Conservation (phyloP, 2,329 filamentous ascomycete species). For the Paraphoma sp. region DNA sequence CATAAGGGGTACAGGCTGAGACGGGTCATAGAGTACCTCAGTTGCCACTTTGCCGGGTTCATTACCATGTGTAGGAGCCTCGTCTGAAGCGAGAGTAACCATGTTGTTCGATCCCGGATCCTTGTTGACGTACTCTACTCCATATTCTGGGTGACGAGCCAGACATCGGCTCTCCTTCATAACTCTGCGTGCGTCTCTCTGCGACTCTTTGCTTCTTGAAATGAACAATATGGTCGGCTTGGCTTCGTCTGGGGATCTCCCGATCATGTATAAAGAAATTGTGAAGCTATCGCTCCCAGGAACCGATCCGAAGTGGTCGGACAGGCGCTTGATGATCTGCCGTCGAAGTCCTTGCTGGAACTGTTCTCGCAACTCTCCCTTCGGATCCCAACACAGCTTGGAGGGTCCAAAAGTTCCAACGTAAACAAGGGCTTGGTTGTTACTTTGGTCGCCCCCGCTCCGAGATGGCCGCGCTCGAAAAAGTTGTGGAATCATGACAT, state of each 20-base stretch:
- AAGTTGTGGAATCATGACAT: not conserved
- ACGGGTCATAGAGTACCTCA: not conserved
- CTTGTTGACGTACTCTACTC: slow-evolving; percentile 1
- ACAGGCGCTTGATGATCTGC: not conserved
- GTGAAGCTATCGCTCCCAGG: not conserved
- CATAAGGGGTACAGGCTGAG: not conserved
- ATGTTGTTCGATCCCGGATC: slow-evolving; percentile 11
- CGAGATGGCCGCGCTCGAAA: not conserved
- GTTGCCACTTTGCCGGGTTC: not conserved
- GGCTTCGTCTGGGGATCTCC: not conserved
- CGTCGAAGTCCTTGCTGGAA: not conserved
- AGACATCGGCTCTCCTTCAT: slow-evolving; percentile 2
- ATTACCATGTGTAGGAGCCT: not conserved
- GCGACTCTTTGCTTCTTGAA: not conserved
- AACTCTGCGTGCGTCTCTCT: slow-evolving; percentile 1
- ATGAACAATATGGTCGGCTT: slow-evolving; percentile 2
- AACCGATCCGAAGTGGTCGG: not conserved
- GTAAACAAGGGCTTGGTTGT: no score
- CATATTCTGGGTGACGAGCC: not conserved
- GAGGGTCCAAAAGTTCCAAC: not conserved
- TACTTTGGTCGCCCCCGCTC: not conserved
- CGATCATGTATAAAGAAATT: slow-evolving; percentile 4
- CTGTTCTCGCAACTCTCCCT: not conserved
- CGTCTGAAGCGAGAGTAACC: slow-evolving; percentile 1
- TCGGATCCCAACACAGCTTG: not conserved